These are phyloP conservation scores for Aurantiochytrium sp. DNA, from an alignment of 108 stramenopile species.

Conservation along the genomic window DNA sequence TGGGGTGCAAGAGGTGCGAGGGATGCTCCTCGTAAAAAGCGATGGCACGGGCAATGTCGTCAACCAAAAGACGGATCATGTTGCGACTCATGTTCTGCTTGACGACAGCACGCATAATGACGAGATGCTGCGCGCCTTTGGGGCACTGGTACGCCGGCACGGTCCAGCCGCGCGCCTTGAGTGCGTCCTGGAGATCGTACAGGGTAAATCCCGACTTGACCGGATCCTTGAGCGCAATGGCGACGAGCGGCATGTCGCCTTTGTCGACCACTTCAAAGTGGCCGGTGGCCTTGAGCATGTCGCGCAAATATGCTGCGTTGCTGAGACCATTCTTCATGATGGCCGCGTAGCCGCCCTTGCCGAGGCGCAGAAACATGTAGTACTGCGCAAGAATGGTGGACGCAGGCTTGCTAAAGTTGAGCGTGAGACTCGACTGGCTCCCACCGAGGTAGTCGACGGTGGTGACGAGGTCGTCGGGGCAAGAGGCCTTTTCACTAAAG, in stretches of 20 bases:
- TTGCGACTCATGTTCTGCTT: conserved; percentile 17
- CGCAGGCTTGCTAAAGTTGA: conserved; percentile 50
- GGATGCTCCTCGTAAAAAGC: neutral
- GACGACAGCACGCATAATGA: conserved; percentile 23
- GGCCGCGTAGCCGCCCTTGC: conserved; percentile 17
- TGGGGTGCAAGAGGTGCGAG: neutral
- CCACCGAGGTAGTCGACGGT: conserved; percentile 49
- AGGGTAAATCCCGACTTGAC: conserved; percentile 11
- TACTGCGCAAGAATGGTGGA: conserved; percentile 8
- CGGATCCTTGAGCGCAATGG: neutral
- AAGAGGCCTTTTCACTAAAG: conserved; percentile 43
- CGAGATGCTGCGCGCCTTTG: conserved; percentile 19
- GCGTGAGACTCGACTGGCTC: conserved; percentile 38
- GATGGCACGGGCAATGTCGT: neutral
- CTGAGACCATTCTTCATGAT: conserved; percentile 23
- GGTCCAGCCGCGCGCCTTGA: conserved; percentile 5
- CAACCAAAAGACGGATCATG: neutral
- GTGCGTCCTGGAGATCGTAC: neutral
- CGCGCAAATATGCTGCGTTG: conserved; percentile 17
- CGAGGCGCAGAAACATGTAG: conserved; percentile 24
- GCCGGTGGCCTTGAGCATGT: conserved; percentile 23
- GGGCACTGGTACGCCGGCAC: conserved; percentile 30
- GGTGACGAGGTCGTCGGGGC: conserved; percentile 46
- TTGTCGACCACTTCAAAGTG: conserved; percentile 13
- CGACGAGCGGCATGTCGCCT: conserved; percentile 23